phyloP scores from a whole-genome alignment of 176 grass and related monocot species.

The Bothriochloa decipiens region DNA sequence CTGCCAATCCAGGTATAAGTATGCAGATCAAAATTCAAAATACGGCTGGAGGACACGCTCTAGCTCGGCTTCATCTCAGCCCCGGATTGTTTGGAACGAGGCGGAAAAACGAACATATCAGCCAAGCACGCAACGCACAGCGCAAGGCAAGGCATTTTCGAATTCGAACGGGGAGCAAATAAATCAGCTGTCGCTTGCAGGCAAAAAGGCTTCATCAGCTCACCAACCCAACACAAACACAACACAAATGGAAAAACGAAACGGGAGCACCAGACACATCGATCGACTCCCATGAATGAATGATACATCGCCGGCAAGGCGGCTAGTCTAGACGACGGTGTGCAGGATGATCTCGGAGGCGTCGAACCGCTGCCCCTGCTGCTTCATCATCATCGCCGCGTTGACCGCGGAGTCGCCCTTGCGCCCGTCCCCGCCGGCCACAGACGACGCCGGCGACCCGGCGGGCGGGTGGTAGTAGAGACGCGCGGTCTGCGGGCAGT shows the following conservation, averaged over 20 bases:
- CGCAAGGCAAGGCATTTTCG: no score
- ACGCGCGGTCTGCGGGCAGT: conserved; percentile 77
- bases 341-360: conserved; percentile 51
- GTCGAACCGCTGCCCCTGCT: not conserved
- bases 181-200: no score
- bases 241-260: not conserved
- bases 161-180: no score
- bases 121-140: no score
- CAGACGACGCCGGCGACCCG: not conserved
- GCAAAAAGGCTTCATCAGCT: not conserved
- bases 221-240: not conserved
- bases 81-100: no score
- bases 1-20: no score
- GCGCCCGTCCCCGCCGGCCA: not conserved
- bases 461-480: conserved; percentile 78
- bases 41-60: no score
- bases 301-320: not conserved
- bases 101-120: no score
- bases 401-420: not conserved
- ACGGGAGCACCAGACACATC: not conserved
- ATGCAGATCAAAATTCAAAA: no score
- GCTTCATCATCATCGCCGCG: not conserved
- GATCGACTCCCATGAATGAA: not conserved
- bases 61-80: no score
- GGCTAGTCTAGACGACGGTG: conserved; percentile 40